Conservation (phyloP, 306 rosid genomes). For the Glycine latifolia region DNA sequence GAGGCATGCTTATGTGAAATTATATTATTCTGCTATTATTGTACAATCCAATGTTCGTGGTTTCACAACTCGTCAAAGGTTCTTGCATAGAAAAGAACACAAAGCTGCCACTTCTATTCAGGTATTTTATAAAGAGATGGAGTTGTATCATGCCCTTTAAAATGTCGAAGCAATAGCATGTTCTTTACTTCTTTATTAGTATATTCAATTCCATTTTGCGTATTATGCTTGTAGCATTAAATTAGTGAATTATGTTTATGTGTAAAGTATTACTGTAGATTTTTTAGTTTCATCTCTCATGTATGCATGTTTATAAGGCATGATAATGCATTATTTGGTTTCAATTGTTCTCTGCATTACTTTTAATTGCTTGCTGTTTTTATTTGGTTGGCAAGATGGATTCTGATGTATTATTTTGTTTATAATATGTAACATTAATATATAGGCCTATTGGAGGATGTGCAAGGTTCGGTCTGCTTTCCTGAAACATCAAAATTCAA, state of each 20-base stretch:
- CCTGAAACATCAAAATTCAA: slow-evolving; percentile 58
- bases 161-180: slow-evolving; percentile 12
- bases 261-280: not conserved
- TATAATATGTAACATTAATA: slow-evolving; percentile 27
- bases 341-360: slow-evolving; percentile 22
- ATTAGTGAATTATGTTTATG: not conserved
- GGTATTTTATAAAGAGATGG: slow-evolving; percentile 51
- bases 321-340: not conserved
- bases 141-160: slow-evolving; percentile 17
- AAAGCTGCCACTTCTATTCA: slow-evolving; percentile 80
- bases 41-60: slow-evolving; percentile 76
- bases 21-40: slow-evolving; percentile 58
- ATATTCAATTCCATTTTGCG: not conserved
- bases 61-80: slow-evolving; percentile 66
- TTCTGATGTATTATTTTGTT: slow-evolving; percentile 17
- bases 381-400: slow-evolving; percentile 11
- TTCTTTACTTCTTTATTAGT: not conserved
- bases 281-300: not conserved
- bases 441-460: slow-evolving; percentile 84
- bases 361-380: slow-evolving; percentile 18
- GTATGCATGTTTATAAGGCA: not conserved
- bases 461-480: slow-evolving; percentile 67
- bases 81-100: slow-evolving; percentile 64
- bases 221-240: not conserved
- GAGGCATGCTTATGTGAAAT: slow-evolving; percentile 55